Evolutionary conservation across 164 flowering plant species (phyloP).

Genomic region (Aristolochia californica): DNA sequence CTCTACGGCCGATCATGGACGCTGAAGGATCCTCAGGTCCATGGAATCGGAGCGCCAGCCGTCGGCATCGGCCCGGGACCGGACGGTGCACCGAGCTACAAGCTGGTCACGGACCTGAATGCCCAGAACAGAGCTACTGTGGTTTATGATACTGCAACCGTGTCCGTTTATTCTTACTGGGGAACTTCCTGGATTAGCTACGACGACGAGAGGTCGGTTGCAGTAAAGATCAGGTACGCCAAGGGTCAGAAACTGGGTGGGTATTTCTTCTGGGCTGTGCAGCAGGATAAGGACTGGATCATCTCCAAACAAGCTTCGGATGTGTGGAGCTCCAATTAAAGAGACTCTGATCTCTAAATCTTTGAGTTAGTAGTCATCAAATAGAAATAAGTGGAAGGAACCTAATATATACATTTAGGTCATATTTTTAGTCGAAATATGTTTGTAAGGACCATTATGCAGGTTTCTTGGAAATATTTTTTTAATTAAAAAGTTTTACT

Average conservation of each 20-base stretch:
- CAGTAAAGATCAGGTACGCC: slow-evolving; percentile 17
- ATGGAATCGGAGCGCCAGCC: slow-evolving; percentile 30
- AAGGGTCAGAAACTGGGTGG: slow-evolving; percentile 11
- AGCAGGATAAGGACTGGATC: slow-evolving; percentile 17
- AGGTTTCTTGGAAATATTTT: too few relatives aligned
- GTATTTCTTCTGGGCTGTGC: slow-evolving; percentile 23
- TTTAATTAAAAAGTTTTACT: too few relatives aligned
- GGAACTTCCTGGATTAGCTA: slow-evolving; percentile 21
- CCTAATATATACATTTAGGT: too few relatives aligned
- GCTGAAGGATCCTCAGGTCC: slow-evolving; percentile 14
- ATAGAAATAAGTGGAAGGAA: too few relatives aligned
- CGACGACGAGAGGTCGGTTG: slow-evolving; percentile 11
- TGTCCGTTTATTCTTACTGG: slow-evolving; percentile 14
- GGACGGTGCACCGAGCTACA: slow-evolving; percentile 10
- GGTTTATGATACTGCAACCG: slow-evolving; percentile 14
- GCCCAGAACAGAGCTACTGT: slow-evolving; percentile 6
- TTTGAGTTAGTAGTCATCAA: too few relatives aligned
- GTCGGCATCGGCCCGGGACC: slow-evolving; percentile 22
- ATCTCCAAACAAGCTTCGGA: slow-evolving; percentile 11
- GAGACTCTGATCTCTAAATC: too few relatives aligned
- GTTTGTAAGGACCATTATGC: too few relatives aligned
- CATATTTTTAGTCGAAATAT: too few relatives aligned
- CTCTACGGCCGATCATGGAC: slow-evolving; percentile 26
- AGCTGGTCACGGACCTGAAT: slow-evolving; percentile 12
- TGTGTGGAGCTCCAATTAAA: too few relatives aligned